Evolutionary conservation across 176 grass and related monocot genomes (phyloP), one percentile per base, ranked within the genome.

Genomic region (Thinopyrum elongatum): DNA sequence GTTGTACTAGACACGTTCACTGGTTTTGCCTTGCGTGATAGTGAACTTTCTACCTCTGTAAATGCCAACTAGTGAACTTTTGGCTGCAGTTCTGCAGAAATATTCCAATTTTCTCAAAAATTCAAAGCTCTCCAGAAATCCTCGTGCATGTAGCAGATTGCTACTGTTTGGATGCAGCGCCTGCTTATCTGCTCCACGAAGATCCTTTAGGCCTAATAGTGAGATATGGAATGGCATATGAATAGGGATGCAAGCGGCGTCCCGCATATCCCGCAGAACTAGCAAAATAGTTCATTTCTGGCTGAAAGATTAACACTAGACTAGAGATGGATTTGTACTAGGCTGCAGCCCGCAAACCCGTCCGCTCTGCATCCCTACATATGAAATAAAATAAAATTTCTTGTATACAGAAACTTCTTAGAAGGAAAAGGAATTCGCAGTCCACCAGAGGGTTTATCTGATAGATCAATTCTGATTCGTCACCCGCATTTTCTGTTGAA

Each of bases 51-150:
- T 31, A 76, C 27, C 44, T 51, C 15, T 31, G 15, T 28, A 30
- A 14, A 76, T 53, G 41, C 26, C 44, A 27, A 76, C 44, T 51
- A 53, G 19, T 76, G 26, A 51, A 21, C 25, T 29, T 53, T 53
- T 51, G 73, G 25, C 26, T 30, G 26, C 92, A 94, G 76, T 91
- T 99, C 66, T 85, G 83, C 39, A 72, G 71, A 79, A 92, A 90
- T 83, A 99, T 93, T 61, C 76, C 65, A 75, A 90, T 83, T 61
- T 88, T 91, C 44, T 92, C 80, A 85, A 99, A 99, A 96, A 38
- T 91, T 86, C 28, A 95, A 89, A 87, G 85, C 91, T 80, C 75
- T 94, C 94, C 92, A 96, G 33, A 99, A 99, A 53, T 99, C 90
- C 12, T 87, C 90, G 70, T 96, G 94, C 31, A 76, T 86, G 77